phyloP scores from a whole-genome alignment of 305 asterid genomes.

The Rubia peregrina region DNA sequence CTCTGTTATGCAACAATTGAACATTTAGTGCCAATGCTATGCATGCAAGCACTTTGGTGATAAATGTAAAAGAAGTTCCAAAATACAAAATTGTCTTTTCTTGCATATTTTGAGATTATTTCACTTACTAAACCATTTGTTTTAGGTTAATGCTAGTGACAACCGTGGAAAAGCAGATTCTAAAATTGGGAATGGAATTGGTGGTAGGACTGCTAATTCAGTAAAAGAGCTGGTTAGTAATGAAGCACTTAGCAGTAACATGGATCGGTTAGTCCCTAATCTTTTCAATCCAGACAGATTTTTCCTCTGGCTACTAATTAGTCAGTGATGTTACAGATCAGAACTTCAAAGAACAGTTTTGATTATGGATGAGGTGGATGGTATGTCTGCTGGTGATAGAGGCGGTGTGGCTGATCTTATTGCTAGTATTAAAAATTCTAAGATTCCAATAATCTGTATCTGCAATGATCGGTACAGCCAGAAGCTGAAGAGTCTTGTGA shows the following conservation, averaged over 20 bases:
- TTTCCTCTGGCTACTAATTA: conserved; percentile 17
- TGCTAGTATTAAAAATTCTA: conserved; percentile 85
- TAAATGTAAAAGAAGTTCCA: background rate
- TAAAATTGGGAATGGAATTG: conserved; percentile 82
- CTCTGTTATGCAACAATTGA: background rate
- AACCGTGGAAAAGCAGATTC: conserved; percentile 97
- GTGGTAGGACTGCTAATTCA: conserved; percentile 91
- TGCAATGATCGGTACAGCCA: conserved; percentile 98
- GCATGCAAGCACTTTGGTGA: background rate
- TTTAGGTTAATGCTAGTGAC: conserved; percentile 97
- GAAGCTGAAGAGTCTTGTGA: conserved; percentile 93
- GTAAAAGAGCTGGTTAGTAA: conserved; percentile 88
- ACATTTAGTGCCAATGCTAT: background rate
- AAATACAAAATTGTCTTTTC: background rate
- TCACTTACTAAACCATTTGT: conserved; percentile 15
- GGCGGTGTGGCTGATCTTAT: conserved; percentile 99
- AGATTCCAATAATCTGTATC: conserved; percentile 91
- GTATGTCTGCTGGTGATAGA: conserved; percentile 99
- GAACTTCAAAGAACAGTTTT: conserved; percentile 72
- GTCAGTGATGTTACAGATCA: conserved; percentile 45
- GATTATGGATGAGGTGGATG: conserved; percentile 99
- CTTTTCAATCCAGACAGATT: conserved; percentile 15
- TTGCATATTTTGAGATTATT: background rate
- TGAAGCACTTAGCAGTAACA: conserved; percentile 51
- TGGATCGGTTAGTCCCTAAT: conserved; percentile 52